Evolutionary conservation across 805 yeast species (phyloP), one percentile per base, ranked within the genome.

Genomic region (Candida dajiaensis): DNA sequence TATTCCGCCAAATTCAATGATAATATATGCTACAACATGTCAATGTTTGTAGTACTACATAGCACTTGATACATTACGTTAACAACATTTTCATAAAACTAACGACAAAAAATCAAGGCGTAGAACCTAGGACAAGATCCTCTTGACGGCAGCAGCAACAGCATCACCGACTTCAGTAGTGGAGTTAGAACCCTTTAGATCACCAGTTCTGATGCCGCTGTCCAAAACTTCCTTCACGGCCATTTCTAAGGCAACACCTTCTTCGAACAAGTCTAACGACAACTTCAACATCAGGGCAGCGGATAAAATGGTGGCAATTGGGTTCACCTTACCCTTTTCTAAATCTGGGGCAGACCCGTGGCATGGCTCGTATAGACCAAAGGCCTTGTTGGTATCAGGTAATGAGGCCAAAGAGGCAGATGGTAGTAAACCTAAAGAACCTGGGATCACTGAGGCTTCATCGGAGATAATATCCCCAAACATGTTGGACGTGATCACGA

Each of bases 291-390:
- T 94, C 95, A 94, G 86, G 28, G 98, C 98, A 12, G 88, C 95
- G 22, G 97, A 89, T 61, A 94, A 77, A 58, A 92, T 90, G 21
- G 97, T 88, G 44, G 98, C 99, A 48, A 92, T 70, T 44, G 99
- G 99, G 70, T 92, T 92, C 49, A 90, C 99, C 71, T 87, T 85
- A 65, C 89, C 88, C 50, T 70, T 73, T 44, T 83, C 82, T 63
- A 92, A 80, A 67, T 92, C 99, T 44, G 99, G 99, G 31, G 99
- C 99, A 41, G 97, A 85, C 41, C 99, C 99, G 66, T 92, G 99
- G 64, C 97, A 92, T 55, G 99, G 98, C 72, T 94, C 99, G 66
- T 94, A 94, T 54, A 94, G 74, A 49, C 99, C 99, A 64, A 94
- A 90, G 1, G 98, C 98, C 43, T 77, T 73, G 75, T 90, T 90